Conservation (phyloP, 768 basidiomycete genomes). For the Gloeostereum incarnatum region DNA sequence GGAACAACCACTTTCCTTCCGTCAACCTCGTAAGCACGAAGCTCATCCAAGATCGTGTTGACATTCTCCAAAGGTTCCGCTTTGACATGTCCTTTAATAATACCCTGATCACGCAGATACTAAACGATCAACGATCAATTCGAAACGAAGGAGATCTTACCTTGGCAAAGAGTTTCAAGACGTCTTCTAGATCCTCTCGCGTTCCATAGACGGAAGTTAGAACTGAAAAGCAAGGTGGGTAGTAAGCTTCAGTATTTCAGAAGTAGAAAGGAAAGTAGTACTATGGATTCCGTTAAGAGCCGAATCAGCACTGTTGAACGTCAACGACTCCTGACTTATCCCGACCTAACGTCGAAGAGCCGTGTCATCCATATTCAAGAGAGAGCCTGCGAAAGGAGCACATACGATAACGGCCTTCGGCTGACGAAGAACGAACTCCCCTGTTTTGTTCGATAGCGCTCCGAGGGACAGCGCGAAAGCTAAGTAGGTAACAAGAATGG, state of each 20-base stretch:
- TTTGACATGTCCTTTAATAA: slow-evolving; percentile 1
- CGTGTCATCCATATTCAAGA: neutral
- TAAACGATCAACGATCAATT: neutral
- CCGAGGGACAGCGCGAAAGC: slow-evolving; percentile 4
- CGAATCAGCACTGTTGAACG: slow-evolving; percentile 3
- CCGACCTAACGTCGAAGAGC: slow-evolving; percentile 7
- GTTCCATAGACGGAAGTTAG: slow-evolving; percentile 3
- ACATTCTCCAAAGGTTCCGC: slow-evolving; percentile 7
- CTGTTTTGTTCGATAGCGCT: slow-evolving; percentile 6
- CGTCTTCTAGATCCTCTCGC: neutral
- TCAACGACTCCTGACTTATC: slow-evolving; percentile 7
- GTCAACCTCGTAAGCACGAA: slow-evolving; percentile 3
- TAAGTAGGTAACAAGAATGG: slow-evolving; percentile 4
- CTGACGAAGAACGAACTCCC: slow-evolving; percentile 3
- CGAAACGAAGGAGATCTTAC: no score
- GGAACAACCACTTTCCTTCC: slow-evolving; percentile 8
- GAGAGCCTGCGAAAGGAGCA: neutral
- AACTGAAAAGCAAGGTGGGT: slow-evolving; percentile 3
- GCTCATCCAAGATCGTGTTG: slow-evolving; percentile 8
- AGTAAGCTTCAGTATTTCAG: neutral
- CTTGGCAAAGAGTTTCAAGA: slow-evolving; percentile 10
- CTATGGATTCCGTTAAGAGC: slow-evolving; percentile 5
- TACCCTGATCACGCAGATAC: slow-evolving; percentile 1
- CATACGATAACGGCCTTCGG: slow-evolving; percentile 6
- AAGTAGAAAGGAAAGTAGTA: neutral